These are phyloP conservation scores for Volvox africanus DNA, from an alignment of 139 green algal genomes.

Conservation along the genomic window DNA sequence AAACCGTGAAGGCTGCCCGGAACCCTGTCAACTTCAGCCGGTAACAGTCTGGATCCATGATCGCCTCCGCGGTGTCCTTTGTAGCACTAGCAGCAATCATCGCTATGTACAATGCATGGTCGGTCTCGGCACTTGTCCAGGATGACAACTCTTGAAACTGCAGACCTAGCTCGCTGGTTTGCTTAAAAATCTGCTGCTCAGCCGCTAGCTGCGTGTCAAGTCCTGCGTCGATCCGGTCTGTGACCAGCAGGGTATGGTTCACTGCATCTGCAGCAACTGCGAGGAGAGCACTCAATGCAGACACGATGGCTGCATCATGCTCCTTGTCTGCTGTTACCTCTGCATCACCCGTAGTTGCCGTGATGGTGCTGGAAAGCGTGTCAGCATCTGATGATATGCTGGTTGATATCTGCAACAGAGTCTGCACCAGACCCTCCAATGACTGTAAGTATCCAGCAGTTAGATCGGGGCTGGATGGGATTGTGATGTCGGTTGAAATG, in stretches of 20 bases:
- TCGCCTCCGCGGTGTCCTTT: not conserved
- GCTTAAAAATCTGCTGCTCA: not conserved
- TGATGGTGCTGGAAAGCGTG: not conserved
- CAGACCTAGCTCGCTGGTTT: not conserved
- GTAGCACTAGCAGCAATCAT: not conserved
- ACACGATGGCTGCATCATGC: not conserved
- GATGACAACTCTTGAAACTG: slow-evolving; percentile 3
- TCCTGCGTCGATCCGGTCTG: not conserved
- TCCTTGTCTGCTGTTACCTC: not conserved
- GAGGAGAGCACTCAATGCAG: not conserved
- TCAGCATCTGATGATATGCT: not conserved
- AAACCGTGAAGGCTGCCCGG: not conserved
- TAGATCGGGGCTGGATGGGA: not conserved
- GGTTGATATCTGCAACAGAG: not conserved
- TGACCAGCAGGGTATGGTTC: not conserved
- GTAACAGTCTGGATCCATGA: slow-evolving; percentile 16
- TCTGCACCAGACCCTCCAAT: not conserved
- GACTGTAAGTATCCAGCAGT: not conserved
- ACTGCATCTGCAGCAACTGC: not conserved
- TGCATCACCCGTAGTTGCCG: not conserved
- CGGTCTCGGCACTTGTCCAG: not conserved
- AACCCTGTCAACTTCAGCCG: slow-evolving; percentile 17
- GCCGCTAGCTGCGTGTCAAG: not conserved
- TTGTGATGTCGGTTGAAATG: not conserved
- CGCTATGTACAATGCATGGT: slow-evolving; percentile 11